Evolutionary conservation across 1,284 basidiomycete species (phyloP).

Genomic region (Polyporus tsugae): DNA sequence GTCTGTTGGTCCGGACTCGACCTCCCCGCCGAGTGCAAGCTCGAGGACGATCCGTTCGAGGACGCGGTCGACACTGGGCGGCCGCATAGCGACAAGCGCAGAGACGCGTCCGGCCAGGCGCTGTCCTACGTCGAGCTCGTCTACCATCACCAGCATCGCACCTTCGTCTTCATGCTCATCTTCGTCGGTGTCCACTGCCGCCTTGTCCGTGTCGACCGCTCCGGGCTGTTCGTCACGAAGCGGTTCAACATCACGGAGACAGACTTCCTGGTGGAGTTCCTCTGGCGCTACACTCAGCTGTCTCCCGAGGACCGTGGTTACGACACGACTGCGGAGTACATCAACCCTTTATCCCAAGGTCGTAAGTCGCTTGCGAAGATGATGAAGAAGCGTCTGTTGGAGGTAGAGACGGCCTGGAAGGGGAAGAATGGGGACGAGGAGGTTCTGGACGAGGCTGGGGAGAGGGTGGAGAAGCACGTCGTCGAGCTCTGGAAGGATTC

Average conservation of each 20-base stretch:
- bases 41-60: conserved; percentile 17
- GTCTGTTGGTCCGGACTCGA: conserved; percentile 20
- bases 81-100: conserved; percentile 1
- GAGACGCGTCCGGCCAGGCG: conserved; percentile 17
- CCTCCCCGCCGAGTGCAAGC: conserved; percentile 22
- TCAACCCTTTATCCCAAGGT: conserved; percentile 8
- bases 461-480: conserved; percentile 12
- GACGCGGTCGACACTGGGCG: not conserved
- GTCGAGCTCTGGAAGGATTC: not conserved
- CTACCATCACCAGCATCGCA: conserved; percentile 21
- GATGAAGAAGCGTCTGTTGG: not conserved
- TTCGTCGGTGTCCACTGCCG: conserved; percentile 25
- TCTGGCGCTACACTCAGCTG: conserved; percentile 20
- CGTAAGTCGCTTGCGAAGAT: not conserved
- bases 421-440: not conserved
- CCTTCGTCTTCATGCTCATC: conserved; percentile 16
- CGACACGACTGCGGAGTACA: conserved; percentile 18
- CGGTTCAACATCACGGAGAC: conserved; percentile 23
- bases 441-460: not conserved
- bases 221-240: conserved; percentile 18
- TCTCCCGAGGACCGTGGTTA: conserved; percentile 13
- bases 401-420: not conserved
- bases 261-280: conserved; percentile 20
- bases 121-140: conserved; percentile 18
- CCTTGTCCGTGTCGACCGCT: conserved; percentile 22